Base-by-base conservation (phyloP, 257 asterid species). In the Salvia rosmarinus region DNA sequence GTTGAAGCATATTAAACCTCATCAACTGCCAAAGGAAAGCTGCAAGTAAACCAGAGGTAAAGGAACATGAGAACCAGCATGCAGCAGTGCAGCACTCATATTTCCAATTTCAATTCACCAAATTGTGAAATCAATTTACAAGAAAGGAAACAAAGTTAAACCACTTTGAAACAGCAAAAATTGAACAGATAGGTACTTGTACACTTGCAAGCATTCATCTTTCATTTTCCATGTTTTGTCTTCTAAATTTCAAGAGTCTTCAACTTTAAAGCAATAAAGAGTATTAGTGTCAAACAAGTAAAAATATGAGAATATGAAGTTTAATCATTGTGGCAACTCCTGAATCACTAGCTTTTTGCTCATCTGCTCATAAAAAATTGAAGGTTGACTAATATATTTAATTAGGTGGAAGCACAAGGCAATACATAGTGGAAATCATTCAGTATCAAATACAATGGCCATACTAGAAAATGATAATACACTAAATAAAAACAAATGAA, bases 1-100 rank as follows among this genome's bases (percentile, higher is more conserved):
- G 96, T 82, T 94, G 96, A 80, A 94, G 99, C 92, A 94, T 94
- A 81, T 86, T 91, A 79, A 83, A 88, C 80, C 95, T 91, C 99
- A 94, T 91, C 90, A 91, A 77, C 83, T 94, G 99, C 99, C 99
- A 94, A 76, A 91, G 92, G 78, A 88, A 94, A 67, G 99, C 99
- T 94, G 90, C 81, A 72, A 78, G 63, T 54, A 68, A 81, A 67
- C 20, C 76, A 73, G 62, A 63, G 43, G 51, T 50, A 47, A 67
- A 30, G 46, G 54, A 44, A 43, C 61, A 72, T 73, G 70, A 77
- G 74, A 64, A 59, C 52, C 65, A 64, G 37, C 40, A 46, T 34
- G 40, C 47, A 68, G n/a, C 32, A 23, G 40, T 20, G 40, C 47
- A 68, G 12, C 32, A 23, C 51, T 66, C 58, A 64, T 43, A 23